Evolutionary conservation across 1,284 basidiomycete species (phyloP).

Genomic region (Apiotrichum laibachii): DNA sequence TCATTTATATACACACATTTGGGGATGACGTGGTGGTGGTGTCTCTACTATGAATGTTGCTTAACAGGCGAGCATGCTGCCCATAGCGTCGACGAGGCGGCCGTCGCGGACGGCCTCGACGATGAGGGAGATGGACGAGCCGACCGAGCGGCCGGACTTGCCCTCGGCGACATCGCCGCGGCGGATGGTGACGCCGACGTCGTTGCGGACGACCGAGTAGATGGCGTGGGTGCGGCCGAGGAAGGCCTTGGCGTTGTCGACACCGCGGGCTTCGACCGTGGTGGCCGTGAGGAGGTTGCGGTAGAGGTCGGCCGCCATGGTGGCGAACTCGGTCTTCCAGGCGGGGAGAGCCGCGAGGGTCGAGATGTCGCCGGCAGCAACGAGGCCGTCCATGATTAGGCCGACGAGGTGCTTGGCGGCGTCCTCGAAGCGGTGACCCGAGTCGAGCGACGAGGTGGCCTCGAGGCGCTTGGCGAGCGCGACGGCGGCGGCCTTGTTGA

Average conservation of each 20-base stretch:
- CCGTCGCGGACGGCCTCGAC: conserved; percentile 24
- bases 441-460: conserved; percentile 18
- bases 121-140: conserved; percentile 13
- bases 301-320: conserved; percentile 12
- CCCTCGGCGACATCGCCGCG: conserved; percentile 22
- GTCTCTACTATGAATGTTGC: too few species aligned
- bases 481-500: conserved; percentile 13
- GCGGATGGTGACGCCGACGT: conserved; percentile 18
- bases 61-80: not conserved
- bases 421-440: conserved; percentile 18
- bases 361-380: conserved; percentile 4
- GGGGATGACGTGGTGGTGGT: too few species aligned
- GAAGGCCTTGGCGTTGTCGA: conserved; percentile 8
- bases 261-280: conserved; percentile 1
- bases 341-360: conserved; percentile 5
- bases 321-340: conserved; percentile 17
- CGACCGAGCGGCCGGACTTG: conserved; percentile 9
- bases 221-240: conserved; percentile 16
- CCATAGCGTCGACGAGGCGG: conserved; percentile 13
- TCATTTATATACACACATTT: too few species aligned
- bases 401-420: conserved; percentile 17
- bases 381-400: conserved; percentile 16
- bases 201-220: conserved; percentile 15
- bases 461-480: conserved; percentile 19
- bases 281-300: conserved; percentile 10